A percentile compares a stretch with the other conserved stretches of the same genome.
Conservation (phyloP, 1,284 basidiomycete genomes). For the Apiotrichum gamsii region DNA sequence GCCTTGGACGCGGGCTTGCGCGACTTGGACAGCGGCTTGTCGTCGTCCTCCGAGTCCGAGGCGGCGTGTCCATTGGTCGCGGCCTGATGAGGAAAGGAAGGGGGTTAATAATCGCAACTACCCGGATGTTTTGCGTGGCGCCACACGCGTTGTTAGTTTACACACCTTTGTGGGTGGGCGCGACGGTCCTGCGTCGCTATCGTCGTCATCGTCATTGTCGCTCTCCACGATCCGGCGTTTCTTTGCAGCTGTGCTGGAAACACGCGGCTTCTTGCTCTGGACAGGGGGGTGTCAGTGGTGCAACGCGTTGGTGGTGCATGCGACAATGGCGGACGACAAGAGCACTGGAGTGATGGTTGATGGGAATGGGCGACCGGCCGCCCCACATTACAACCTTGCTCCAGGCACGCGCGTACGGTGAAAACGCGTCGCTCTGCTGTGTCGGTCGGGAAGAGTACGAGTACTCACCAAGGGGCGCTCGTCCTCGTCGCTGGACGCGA, state of each 20-base stretch:
- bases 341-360: not conserved
- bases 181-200: slow-evolving; percentile 1
- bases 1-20: slow-evolving; percentile 40
- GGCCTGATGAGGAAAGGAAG: too few species aligned
- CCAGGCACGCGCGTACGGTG: not conserved
- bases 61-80: slow-evolving; percentile 9
- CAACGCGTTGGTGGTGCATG: too few species aligned
- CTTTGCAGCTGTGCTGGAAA: slow-evolving; percentile 18
- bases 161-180: too few species aligned
- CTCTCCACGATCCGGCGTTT: slow-evolving; percentile 39
- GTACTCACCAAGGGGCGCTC: slow-evolving; percentile 44
- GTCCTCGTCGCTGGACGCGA: slow-evolving; percentile 32
- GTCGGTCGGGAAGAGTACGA: not conserved
- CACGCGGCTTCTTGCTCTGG: slow-evolving; percentile 27
- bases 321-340: too few species aligned
- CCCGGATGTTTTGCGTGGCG: not conserved
- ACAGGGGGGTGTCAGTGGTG: too few species aligned
- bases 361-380: not conserved
- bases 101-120: too few species aligned
- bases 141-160: too few species aligned
- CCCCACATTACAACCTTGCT: too few species aligned
- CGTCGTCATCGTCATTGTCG: slow-evolving; percentile 29
- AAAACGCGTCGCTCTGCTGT: not conserved
- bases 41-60: slow-evolving; percentile 54
- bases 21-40: slow-evolving; percentile 55